Evolutionary conservation across 2,329 filamentous ascomycete species (phyloP).

Genomic region (Dactylellina cionopaga): DNA sequence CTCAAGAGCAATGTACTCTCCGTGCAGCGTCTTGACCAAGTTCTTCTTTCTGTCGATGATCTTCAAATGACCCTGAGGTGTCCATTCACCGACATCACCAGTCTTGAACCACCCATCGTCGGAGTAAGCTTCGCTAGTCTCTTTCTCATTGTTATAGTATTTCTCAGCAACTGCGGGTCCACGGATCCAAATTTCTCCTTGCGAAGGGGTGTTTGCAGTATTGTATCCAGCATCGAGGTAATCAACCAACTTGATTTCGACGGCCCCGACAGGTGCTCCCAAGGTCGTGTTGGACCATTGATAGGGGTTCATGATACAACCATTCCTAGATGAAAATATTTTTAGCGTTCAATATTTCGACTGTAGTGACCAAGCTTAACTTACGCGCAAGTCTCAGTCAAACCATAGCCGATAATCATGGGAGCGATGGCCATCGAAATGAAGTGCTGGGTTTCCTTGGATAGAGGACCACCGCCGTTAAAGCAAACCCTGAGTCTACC

Average conservation of each 20-base stretch:
- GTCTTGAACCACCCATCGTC: slow-evolving; percentile 96
- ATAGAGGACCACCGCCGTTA: slow-evolving; percentile 92
- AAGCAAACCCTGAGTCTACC: slow-evolving; percentile 87
- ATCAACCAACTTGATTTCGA: slow-evolving; percentile 93
- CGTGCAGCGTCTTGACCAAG: slow-evolving; percentile 91
- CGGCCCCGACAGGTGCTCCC: slow-evolving; percentile 77
- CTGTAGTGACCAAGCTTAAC: slow-evolving; percentile 29
- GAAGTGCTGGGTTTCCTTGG: slow-evolving; percentile 83
- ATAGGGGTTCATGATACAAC: slow-evolving; percentile 81
- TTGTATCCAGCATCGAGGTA: slow-evolving; percentile 88
- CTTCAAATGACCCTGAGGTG: slow-evolving; percentile 78
- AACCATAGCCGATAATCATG: slow-evolving; percentile 92
- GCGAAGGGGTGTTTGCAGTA: slow-evolving; percentile 74
- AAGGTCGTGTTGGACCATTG: slow-evolving; percentile 82
- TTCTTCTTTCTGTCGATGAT: slow-evolving; percentile 99
- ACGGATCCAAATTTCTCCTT: slow-evolving; percentile 91
- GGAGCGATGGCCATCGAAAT: slow-evolving; percentile 91
- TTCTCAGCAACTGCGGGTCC: slow-evolving; percentile 77
- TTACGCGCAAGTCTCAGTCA: slow-evolving; percentile 86
- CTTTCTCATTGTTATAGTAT: slow-evolving; percentile 86
- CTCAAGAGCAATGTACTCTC: slow-evolving; percentile 96
- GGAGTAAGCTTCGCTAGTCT: slow-evolving; percentile 80
- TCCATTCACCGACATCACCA: slow-evolving; percentile 92
- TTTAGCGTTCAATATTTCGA: slow-evolving; percentile 5
- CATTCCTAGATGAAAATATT: slow-evolving; percentile 65